Base-by-base conservation (phyloP, 495 filamentous ascomycete species). In the Talaromyces wortmannii region DNA sequence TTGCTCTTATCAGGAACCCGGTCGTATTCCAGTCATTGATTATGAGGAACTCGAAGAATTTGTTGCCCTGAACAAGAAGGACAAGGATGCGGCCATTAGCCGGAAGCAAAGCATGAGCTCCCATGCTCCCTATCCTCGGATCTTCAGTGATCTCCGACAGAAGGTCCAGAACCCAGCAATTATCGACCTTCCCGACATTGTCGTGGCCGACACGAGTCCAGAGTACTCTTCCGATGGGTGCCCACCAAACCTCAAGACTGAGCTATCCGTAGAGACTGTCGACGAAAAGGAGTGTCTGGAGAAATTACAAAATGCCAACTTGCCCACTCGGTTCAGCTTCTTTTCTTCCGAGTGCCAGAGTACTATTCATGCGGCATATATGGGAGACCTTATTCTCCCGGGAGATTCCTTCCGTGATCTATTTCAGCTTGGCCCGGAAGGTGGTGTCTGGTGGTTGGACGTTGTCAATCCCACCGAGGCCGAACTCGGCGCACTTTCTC, bases 381-480 rank as follows among this genome's bases (percentile, higher is more conserved):
- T 98, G 59, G 91, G 88, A 18, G 92, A 89, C 57, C 77, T 98
- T 11, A 79, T 98, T 36, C 77, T 94, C 40, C 90, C 92, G 1
- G 92, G 90, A 11, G 92, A 96, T 67, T 87, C 82, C 53, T 88
- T 96, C 63, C 84, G 90, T 11, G 90, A 91, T 42, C 83, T 98
- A 6, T 98, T 98, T 65, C 83, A 86, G 55, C 80, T 92, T 29
- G 85, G 82, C 12, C 86, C 88, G 10, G 79, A 86, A 0, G 73
- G 76, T 42, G 90, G 90, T 62, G 89, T 91, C 15, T 96, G 90
- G 90, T 98, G 94, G 94, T 75, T 98, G 16, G 92, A 98, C 62
- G 88, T 96, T 60, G 83, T 90, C 61, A 88, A 92, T 59, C 90
- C 94, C 3, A 90, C 87, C 2, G 88, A 94, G 64, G 91, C 91